phyloP scores from a whole-genome alignment of 495 filamentous ascomycete genomes.

The Penicillium egyptiacum region DNA sequence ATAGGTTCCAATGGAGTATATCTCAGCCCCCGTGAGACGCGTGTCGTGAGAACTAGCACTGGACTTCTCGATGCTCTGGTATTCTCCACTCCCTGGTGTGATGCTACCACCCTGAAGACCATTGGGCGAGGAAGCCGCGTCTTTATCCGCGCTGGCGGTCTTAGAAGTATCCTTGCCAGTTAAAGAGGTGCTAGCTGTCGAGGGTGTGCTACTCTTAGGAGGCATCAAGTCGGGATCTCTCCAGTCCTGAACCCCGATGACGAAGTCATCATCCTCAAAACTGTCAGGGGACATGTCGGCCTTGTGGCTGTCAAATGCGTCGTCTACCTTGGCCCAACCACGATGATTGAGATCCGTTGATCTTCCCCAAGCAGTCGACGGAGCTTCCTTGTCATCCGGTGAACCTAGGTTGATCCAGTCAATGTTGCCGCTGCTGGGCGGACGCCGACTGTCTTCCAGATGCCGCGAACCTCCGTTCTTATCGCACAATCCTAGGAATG shows the following conservation, averaged over 20 bases:
- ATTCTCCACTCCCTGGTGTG: conserved; percentile 77
- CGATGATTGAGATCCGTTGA: conserved; percentile 12
- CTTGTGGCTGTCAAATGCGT: conserved; percentile 20
- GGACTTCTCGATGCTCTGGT: conserved; percentile 45
- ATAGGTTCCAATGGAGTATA: conserved; percentile 5
- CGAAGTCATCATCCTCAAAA: conserved; percentile 65
- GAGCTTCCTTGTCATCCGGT: conserved; percentile 58
- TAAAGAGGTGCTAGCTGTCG: conserved; percentile 26
- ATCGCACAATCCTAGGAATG: conserved; percentile 53
- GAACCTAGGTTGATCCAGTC: conserved; percentile 74
- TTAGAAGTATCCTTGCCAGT: conserved; percentile 28
- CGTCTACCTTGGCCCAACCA: conserved; percentile 16
- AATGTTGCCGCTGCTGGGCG: conserved; percentile 79
- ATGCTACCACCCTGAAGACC: conserved; percentile 66
- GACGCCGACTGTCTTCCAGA: conserved; percentile 60
- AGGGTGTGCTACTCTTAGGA: conserved; percentile 32
- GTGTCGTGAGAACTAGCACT: conserved; percentile 22
- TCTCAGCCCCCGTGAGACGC: conserved; percentile 10
- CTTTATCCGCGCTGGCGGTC: conserved; percentile 26
- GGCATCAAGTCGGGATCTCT: conserved; percentile 76
- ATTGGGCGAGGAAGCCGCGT: conserved; percentile 37
- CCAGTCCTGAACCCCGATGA: conserved; percentile 94
- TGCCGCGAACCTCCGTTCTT: conserved; percentile 25
- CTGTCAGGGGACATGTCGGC: conserved; percentile 22
- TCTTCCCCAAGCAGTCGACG: conserved; percentile 18